These are phyloP conservation scores for Aureobasidium mangrovei DNA, from an alignment of 2,329 filamentous ascomycete species.

Conservation along the genomic window DNA sequence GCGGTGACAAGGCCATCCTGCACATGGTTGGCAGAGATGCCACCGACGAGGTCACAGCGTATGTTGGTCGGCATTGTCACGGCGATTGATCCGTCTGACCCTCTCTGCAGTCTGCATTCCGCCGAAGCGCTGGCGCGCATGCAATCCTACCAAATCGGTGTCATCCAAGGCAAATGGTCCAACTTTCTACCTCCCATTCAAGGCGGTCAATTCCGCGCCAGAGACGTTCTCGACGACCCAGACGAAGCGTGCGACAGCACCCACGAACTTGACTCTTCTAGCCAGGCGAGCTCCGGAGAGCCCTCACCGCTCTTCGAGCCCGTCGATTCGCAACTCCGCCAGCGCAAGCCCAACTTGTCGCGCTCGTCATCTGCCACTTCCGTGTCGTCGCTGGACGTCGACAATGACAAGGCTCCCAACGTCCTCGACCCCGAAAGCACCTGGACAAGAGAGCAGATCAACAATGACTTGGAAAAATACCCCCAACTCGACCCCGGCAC, in stretches of 20 bases:
- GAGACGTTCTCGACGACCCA: conserved; percentile 17
- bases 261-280: conserved; percentile 36
- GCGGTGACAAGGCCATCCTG: conserved; percentile 79
- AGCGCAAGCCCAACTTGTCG: conserved; percentile 17
- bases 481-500: conserved; percentile 64
- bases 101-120: conserved; percentile 55
- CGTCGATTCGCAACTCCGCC: conserved; percentile 28
- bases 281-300: conserved; percentile 46
- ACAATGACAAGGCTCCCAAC: conserved; percentile 25
- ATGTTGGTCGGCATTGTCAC: conserved; percentile 1
- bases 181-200: conserved; percentile 89
- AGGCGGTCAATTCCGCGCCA: conserved; percentile 63
- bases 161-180: conserved; percentile 66
- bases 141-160: conserved; percentile 71
- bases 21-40: conserved; percentile 70
- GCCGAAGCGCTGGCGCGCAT: conserved; percentile 64
- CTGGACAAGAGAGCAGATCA: conserved; percentile 64
- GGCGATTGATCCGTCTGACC: background rate
- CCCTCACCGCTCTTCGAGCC: conserved; percentile 53
- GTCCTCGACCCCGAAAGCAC: conserved; percentile 51
- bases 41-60: conserved; percentile 90
- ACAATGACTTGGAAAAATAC: conserved; percentile 70
- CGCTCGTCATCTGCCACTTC: conserved; percentile 51
- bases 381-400: conserved; percentile 42
- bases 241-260: conserved; percentile 26